Percentiles rank a stretch among this genome's conserved stretches.
phyloP scores from a whole-genome alignment of 495 filamentous ascomycete genomes.

The Neurospora sp. region DNA sequence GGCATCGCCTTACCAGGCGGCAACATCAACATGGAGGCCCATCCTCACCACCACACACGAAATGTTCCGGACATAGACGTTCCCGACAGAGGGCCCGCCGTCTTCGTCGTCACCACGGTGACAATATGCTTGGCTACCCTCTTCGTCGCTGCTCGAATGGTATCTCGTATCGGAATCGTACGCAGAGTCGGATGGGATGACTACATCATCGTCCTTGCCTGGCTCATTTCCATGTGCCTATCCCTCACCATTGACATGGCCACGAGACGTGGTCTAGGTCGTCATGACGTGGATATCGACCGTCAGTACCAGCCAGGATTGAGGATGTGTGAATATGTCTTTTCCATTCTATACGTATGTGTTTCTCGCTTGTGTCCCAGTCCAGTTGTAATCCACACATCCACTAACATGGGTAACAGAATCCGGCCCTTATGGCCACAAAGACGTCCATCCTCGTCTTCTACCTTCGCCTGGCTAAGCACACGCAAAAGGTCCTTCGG shows the following conservation, averaged over 20 bases:
- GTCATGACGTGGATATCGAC: conserved; percentile 58
- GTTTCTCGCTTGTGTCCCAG: neutral
- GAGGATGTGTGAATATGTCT: conserved; percentile 65
- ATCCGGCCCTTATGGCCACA: conserved; percentile 76
- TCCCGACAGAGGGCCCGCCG: conserved; percentile 51
- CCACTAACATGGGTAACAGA: conserved; percentile 40
- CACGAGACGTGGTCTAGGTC: conserved; percentile 59
- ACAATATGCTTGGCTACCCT: conserved; percentile 56
- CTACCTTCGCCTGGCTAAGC: conserved; percentile 69
- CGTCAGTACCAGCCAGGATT: conserved; percentile 35
- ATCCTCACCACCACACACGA: neutral
- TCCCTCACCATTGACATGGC: conserved; percentile 69
- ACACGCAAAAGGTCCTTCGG: conserved; percentile 57
- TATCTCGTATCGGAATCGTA: conserved; percentile 65
- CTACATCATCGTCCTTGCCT: conserved; percentile 75
- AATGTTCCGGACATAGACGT: conserved; percentile 35
- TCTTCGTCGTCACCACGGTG: conserved; percentile 64
- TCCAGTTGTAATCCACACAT: neutral
- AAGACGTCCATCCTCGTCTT: conserved; percentile 91
- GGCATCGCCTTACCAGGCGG: neutral
- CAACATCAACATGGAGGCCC: conserved; percentile 2
- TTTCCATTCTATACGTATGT: conserved; percentile 75
- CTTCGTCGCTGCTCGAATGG: conserved; percentile 62
- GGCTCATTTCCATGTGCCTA: conserved; percentile 72
- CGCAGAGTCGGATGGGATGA: conserved; percentile 63